A percentile compares a stretch with the other conserved stretches of the same genome.
Evolutionary conservation across 1,284 basidiomycete genomes (phyloP).

Genomic region (Hypsizygus ulmarius): DNA sequence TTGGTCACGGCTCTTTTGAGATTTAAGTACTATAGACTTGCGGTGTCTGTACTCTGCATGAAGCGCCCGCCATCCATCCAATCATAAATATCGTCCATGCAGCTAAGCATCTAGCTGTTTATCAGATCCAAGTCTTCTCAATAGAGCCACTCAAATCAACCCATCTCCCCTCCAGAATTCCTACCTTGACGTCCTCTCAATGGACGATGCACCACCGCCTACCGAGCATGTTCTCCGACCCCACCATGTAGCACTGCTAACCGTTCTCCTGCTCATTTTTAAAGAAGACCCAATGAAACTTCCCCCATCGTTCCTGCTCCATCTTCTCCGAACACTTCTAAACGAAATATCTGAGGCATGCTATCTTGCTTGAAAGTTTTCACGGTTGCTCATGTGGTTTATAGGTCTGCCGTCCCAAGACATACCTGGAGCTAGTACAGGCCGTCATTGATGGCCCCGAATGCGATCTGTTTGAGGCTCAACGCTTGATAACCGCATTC

Average conservation of each 20-base stretch:
- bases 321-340: conserved; percentile 60
- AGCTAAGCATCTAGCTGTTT: neutral
- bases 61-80: no score
- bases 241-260: conserved; percentile 68
- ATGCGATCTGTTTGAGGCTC: conserved; percentile 28
- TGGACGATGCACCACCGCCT: conserved; percentile 49
- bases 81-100: neutral
- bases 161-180: no score
- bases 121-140: neutral
- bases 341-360: conserved; percentile 54
- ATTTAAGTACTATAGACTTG: no score
- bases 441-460: conserved; percentile 32
- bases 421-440: conserved; percentile 33
- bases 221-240: conserved; percentile 63
- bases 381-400: neutral
- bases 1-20: no score
- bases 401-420: conserved; percentile 39
- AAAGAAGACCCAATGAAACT: conserved; percentile 52
- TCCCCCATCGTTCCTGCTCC: conserved; percentile 57
- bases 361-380: neutral
- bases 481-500: conserved; percentile 35
- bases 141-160: no score
- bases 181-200: conserved; percentile 8
- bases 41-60: no score
- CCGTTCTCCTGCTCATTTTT: conserved; percentile 57